A percentile compares a stretch with the other conserved stretches of the same genome.
Conservation (phyloP, 768 basidiomycete genomes). For the Dioszegia aurantiaca region DNA sequence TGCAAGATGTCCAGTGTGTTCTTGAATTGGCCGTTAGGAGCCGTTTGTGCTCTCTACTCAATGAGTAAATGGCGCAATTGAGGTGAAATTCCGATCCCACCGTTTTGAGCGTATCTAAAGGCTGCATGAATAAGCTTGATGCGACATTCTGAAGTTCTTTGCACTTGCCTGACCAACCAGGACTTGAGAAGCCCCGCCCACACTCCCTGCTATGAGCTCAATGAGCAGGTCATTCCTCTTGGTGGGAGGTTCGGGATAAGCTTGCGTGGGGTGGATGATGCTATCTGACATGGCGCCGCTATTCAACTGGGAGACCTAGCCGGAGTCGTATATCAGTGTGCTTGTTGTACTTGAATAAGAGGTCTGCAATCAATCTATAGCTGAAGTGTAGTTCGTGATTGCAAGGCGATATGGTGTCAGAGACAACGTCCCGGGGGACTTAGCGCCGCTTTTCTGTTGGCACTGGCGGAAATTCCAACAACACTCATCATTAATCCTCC, state of each 20-base stretch:
- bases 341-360: too few species aligned
- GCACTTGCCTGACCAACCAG: conserved; percentile 78
- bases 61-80: not conserved
- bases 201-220: conserved; percentile 74
- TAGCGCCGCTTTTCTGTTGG: too few species aligned
- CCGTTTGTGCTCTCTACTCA: conserved; percentile 53
- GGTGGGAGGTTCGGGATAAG: conserved; percentile 30
- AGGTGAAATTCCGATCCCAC: conserved; percentile 20
- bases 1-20: conserved; percentile 86
- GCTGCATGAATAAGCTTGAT: conserved; percentile 27
- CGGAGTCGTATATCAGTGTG: too few species aligned
- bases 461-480: too few species aligned
- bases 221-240: conserved; percentile 46
- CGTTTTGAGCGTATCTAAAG: conserved; percentile 50
- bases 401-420: too few species aligned
- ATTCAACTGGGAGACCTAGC: too few species aligned
- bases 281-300: conserved; percentile 23
- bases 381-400: too few species aligned
- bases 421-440: too few species aligned
- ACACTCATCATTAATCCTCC: too few species aligned
- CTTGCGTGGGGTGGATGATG: conserved; percentile 15
- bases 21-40: conserved; percentile 59
- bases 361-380: too few species aligned
- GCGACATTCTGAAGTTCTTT: not conserved
- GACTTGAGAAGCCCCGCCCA: conserved; percentile 90